Evolutionary conservation across 139 green algal species (phyloP).

Genomic region (Chlamydomonas incerta): DNA sequence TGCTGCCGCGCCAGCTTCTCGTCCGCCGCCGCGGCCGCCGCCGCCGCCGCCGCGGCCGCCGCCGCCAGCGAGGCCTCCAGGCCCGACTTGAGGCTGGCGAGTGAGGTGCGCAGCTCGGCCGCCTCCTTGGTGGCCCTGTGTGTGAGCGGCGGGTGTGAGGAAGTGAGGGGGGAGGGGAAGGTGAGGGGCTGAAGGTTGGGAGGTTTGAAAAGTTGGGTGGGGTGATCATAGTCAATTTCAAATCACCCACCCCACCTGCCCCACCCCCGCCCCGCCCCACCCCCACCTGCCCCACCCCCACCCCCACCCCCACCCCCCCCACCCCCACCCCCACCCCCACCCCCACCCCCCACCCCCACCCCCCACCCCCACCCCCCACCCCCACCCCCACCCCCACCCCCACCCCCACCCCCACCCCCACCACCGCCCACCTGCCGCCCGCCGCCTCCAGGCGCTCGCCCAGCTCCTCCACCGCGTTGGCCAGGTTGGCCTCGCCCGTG

Average conservation of each 20-base stretch:
- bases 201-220: no score
- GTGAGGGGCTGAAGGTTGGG: neutral
- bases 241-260: no score
- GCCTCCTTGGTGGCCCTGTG: conserved; percentile 12
- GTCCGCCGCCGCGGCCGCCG: neutral
- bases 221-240: no score
- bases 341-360: no score
- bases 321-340: no score
- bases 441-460: conserved; percentile 7
- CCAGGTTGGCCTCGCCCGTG: conserved; percentile 20
- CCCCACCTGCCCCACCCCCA: no score
- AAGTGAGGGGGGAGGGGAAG: neutral
- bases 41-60: neutral
- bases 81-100: neutral
- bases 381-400: no score
- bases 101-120: neutral
- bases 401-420: no score
- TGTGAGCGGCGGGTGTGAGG: neutral
- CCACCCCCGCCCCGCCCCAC: no score
- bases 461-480: conserved; percentile 33
- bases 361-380: no score
- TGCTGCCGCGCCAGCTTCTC: conserved; percentile 26
- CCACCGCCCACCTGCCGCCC: neutral
- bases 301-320: no score
- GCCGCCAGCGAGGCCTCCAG: neutral